Evolutionary conservation across 805 yeast species (phyloP).

Genomic region (Saccharomyces cerevisiae): DNA sequence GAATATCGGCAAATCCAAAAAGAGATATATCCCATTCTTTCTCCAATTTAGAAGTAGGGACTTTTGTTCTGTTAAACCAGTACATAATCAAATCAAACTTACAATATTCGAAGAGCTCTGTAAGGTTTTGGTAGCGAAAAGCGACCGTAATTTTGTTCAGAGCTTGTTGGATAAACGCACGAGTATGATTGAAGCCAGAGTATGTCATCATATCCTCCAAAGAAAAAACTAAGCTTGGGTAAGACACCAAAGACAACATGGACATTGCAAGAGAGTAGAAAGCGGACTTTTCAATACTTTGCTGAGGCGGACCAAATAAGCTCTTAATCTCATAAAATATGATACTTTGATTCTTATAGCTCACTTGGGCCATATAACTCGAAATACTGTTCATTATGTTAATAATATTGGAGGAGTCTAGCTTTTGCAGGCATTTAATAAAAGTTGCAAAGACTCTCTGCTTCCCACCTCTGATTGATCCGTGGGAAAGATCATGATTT

Average conservation of each 20-base stretch:
- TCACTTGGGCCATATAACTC: constrained; percentile 16
- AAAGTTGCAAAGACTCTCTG: constrained; percentile 21
- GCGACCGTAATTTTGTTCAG: constrained; percentile 5
- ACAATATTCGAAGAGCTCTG: constrained; percentile 17
- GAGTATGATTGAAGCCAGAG: constrained; percentile 10
- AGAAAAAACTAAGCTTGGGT: constrained; percentile 13
- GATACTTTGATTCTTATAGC: constrained; percentile 22
- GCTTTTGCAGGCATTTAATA: constrained; percentile 10
- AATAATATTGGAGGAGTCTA: constrained; percentile 9
- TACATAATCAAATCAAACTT: constrained; percentile 16
- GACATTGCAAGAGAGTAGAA: constrained; percentile 16
- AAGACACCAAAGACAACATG: constrained; percentile 15
- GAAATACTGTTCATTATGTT: constrained; percentile 6
- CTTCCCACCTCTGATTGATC: constrained; percentile 20
- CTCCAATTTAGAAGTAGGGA: neutral
- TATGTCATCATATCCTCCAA: constrained; percentile 11
- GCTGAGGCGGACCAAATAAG: constrained; percentile 17
- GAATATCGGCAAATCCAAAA: constrained; percentile 15
- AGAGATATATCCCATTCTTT: constrained; percentile 14
- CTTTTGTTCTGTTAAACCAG: constrained; percentile 10
- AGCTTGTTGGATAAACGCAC: constrained; percentile 12
- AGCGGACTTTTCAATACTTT: constrained; percentile 23
- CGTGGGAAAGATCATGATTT: constrained; percentile 17
- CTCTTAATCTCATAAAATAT: constrained; percentile 24
- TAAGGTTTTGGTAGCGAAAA: neutral